Conservation (phyloP, 306 rosid species). For the Prunus davidiana region DNA sequence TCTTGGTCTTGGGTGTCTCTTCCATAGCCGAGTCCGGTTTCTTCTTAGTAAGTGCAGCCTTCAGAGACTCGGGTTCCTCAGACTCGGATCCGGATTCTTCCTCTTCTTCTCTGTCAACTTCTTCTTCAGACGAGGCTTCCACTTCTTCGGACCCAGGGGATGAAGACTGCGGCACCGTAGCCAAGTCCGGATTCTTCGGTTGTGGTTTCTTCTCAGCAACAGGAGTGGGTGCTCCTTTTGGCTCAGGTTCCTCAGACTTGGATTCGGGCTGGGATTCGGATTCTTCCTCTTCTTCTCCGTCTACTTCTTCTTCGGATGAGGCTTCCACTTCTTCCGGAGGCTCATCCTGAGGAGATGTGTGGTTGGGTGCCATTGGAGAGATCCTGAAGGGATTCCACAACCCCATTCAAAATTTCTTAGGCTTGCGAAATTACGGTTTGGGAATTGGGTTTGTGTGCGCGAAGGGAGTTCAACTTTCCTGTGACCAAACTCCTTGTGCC, state of each 20-base stretch:
- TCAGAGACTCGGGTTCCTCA: conserved; percentile 8
- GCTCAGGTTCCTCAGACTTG: conserved; percentile 1
- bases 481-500: no score
- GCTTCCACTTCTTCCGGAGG: conserved; percentile 45
- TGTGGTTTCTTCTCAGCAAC: conserved; percentile 20
- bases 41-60: conserved; percentile 18
- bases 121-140: no score
- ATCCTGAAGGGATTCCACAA: no score
- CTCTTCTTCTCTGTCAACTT: neutral
- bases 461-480: neutral
- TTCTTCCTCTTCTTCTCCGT: conserved; percentile 26
- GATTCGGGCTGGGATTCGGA: conserved; percentile 15
- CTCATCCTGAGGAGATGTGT: conserved; percentile 56
- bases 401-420: no score
- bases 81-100: conserved; percentile 38
- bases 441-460: neutral
- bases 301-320: conserved; percentile 28
- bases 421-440: neutral
- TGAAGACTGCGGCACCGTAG: conserved; percentile 18
- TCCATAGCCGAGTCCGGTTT: conserved; percentile 47
- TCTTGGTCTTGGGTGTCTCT: conserved; percentile 32
- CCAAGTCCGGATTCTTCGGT: conserved; percentile 26
- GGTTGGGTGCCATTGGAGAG: conserved; percentile 59
- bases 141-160: conserved; percentile 30
- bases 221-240: conserved; percentile 4